Evolutionary conservation across 2,329 filamentous ascomycete species (phyloP).

Genomic region (Alternaria viburni): DNA sequence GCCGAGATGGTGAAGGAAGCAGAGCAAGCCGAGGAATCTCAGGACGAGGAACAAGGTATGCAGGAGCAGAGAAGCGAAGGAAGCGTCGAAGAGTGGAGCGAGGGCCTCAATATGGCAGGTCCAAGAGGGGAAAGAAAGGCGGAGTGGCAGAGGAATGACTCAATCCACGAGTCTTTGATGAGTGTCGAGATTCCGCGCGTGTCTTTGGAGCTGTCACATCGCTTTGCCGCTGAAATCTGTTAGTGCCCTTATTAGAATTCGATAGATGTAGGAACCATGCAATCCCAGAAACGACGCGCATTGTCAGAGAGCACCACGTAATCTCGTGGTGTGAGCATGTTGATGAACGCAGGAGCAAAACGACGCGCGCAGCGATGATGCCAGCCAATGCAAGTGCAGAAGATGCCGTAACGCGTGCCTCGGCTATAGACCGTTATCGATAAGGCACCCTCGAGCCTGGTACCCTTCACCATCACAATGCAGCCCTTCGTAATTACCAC

Average conservation of each 20-base stretch:
- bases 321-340: background rate
- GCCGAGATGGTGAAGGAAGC: background rate
- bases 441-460: background rate
- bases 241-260: background rate
- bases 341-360: background rate
- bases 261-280: background rate
- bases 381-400: background rate
- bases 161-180: background rate
- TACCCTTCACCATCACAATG: background rate
- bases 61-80: background rate
- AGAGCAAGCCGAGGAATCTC: background rate
- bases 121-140: background rate
- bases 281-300: background rate
- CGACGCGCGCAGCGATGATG: background rate
- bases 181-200: background rate
- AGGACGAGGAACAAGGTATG: background rate
- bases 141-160: background rate
- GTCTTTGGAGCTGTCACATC: background rate
- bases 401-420: slow-evolving; percentile 1
- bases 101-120: background rate
- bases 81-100: background rate
- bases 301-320: background rate
- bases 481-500: background rate
- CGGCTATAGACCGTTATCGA: slow-evolving; percentile 1
- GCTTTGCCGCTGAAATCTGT: background rate